Evolutionary conservation across 208 protist species (phyloP), one percentile per base, ranked within the genome.

Genomic region (Phytomonas francai): DNA sequence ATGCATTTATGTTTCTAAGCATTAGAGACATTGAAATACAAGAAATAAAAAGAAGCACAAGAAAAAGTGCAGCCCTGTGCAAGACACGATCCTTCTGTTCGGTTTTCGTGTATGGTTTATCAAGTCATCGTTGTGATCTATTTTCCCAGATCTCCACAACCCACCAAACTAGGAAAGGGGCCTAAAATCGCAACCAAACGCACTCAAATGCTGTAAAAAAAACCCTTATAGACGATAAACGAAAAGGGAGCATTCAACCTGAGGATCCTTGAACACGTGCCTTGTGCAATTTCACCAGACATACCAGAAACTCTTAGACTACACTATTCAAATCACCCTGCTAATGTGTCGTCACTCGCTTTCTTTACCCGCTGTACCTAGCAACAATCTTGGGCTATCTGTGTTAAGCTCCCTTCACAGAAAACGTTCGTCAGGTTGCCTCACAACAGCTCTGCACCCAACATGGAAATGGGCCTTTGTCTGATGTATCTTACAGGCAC

Each of bases 261-360:
- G 1, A 16, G 25, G 45, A 22, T 54, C 25, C 19, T 9, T 54
- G 19, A 54, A 22, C 45, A 19, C 45, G 45, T 54, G 45, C 19
- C 3, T 54, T 22, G 19, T 54, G 19, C 19, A 54, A 25, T 54
- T 59, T 72, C 22, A 67, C 73, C 34, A 84, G 22, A 59, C 77
- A 88, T 29, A 36, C 63, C 32, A 85, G 67, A 33, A 85, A 67
- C 64, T 78, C 73, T 42, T 84, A 85, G 33, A 90, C 69, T 59
- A 87, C 82, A 63, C 83, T 90, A 51, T 74, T 68, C 72, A 73
- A 87, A 70, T 86, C 79, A 19, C 76, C 65, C 49, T 66, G 73
- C 59, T 90, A 68, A 11, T 64, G 72, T 6, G 76, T 63, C 56
- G 70, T 54, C 45, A 54, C 25, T 19, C 11, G 45, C 45, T 22